Conservation (phyloP, 306 rosid species). For the Malus fusca region DNA sequence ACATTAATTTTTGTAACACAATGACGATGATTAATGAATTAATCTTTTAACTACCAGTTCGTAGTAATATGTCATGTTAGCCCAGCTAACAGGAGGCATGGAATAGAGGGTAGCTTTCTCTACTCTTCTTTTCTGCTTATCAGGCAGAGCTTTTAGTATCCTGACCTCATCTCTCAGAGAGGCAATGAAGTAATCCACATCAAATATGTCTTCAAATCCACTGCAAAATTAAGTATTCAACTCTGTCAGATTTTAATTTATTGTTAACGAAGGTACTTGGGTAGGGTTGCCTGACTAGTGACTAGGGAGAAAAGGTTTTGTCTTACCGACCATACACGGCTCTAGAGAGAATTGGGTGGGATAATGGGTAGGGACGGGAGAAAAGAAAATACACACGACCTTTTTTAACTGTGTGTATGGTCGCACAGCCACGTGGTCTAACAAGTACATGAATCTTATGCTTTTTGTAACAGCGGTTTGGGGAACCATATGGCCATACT, state of each 20-base stretch:
- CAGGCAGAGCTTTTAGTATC: conserved; percentile 61
- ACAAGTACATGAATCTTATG: too few species aligned
- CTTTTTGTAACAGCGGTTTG: too few species aligned
- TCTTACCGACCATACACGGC: too few species aligned
- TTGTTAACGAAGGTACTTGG: background rate
- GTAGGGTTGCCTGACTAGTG: too few species aligned
- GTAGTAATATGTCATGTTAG: conserved; percentile 56
- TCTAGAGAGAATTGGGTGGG: too few species aligned
- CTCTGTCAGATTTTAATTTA: background rate
- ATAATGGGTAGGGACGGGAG: too few species aligned
- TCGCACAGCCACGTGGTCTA: too few species aligned
- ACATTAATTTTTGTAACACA: background rate
- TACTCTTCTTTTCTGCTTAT: conserved; percentile 41
- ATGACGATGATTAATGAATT: background rate
- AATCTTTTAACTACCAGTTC: conserved; percentile 30
- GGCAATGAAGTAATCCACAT: conserved; percentile 62
- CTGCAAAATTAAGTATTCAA: conserved; percentile 32
- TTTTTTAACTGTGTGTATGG: too few species aligned
- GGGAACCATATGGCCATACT: background rate
- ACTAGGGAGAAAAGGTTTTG: too few species aligned
- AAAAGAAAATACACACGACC: too few species aligned
- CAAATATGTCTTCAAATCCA: conserved; percentile 73
- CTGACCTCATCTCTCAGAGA: conserved; percentile 63
- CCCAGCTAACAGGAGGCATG: conserved; percentile 78
- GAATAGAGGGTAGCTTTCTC: conserved; percentile 29